Evolutionary conservation across 164 flowering plant genomes (phyloP).

Genomic region (Warburgia ugandensis): DNA sequence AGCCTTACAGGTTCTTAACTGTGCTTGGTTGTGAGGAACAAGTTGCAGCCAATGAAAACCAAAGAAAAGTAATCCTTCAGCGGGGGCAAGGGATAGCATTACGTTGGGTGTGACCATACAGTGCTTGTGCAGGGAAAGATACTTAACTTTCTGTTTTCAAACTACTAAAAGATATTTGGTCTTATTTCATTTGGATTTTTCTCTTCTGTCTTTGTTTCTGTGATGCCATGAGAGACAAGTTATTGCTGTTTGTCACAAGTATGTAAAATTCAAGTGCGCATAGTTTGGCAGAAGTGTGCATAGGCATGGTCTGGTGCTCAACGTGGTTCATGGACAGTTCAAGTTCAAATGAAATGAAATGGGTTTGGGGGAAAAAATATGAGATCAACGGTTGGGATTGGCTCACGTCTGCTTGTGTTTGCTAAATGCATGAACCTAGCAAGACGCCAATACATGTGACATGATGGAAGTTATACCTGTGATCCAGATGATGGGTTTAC

Average conservation of each 20-base stretch:
- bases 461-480: too few relatives aligned
- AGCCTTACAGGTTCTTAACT: not conserved
- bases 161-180: too few relatives aligned
- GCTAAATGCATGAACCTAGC: too few relatives aligned
- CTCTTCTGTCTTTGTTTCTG: not conserved
- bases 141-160: not conserved
- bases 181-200: too few relatives aligned
- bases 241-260: not conserved
- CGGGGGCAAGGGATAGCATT: not conserved
- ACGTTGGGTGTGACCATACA: conserved; percentile 5
- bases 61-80: conserved; percentile 10
- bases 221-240: not conserved
- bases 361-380: too few relatives aligned
- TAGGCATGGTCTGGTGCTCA: not conserved
- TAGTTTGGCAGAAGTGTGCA: not conserved
- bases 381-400: too few relatives aligned
- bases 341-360: too few relatives aligned
- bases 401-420: too few relatives aligned
- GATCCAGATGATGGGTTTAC: too few relatives aligned
- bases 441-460: too few relatives aligned
- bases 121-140: not conserved
- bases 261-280: not conserved
- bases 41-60: conserved; percentile 16
- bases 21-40: conserved; percentile 6
- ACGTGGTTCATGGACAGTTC: too few relatives aligned